Evolutionary conservation across 2,329 filamentous ascomycete genomes (phyloP).

Genomic region (Fusarium kyushuense): DNA sequence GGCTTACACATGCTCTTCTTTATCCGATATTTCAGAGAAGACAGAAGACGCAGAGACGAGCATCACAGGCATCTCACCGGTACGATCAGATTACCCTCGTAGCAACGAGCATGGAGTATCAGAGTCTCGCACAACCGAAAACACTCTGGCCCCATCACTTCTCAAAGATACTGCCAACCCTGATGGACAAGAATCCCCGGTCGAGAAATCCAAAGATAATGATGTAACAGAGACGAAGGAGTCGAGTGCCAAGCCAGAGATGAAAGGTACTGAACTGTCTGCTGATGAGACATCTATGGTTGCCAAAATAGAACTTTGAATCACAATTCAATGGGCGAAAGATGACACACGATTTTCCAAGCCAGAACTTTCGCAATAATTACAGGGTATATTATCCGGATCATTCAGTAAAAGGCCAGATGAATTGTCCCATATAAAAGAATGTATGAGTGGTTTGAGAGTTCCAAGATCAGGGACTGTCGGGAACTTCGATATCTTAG

Average conservation of each 20-base stretch:
- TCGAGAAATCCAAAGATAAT: background rate
- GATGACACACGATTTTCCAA: background rate
- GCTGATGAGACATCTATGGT: background rate
- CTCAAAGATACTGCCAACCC: background rate
- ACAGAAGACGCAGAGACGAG: conserved; percentile 28
- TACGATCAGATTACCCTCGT: conserved; percentile 18
- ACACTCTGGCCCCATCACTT: background rate
- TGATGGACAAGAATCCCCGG: background rate
- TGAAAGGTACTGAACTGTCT: background rate
- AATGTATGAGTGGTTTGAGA: background rate
- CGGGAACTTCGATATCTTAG: background rate
- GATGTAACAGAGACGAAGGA: background rate
- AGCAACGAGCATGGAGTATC: background rate
- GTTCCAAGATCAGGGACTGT: no score
- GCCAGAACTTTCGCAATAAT: background rate
- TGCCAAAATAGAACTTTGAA: conserved; percentile 17
- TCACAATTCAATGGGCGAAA: conserved; percentile 29
- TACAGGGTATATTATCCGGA: background rate
- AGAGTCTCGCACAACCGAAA: background rate
- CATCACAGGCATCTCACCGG: conserved; percentile 14
- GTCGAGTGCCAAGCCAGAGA: background rate
- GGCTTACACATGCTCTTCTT: conserved; percentile 25
- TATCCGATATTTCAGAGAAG: conserved; percentile 44
- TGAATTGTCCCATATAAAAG: background rate
- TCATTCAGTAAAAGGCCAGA: background rate